Conservation (phyloP, 2,329 filamentous ascomycete species). For the Alternaria arbusti region DNA sequence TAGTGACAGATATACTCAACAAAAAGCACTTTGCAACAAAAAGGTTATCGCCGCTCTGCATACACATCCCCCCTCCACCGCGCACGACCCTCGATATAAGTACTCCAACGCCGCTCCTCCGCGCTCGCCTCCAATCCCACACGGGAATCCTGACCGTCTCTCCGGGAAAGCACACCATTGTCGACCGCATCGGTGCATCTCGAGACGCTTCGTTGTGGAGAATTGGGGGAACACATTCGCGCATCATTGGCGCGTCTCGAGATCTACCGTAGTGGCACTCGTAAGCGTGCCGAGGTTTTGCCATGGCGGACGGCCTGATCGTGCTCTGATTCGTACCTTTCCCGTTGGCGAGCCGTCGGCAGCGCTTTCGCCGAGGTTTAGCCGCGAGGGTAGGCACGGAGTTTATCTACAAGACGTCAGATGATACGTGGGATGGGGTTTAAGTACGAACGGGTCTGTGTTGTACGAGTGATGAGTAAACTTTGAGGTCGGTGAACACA, state of each 20-base stretch:
- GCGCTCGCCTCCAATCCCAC: neutral
- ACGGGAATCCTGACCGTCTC: slow-evolving; percentile 22
- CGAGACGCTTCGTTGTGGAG: slow-evolving; percentile 19
- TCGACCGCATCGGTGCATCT: slow-evolving; percentile 1
- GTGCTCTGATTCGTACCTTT: slow-evolving; percentile 1
- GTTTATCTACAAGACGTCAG: slow-evolving; percentile 6
- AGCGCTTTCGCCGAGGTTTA: slow-evolving; percentile 13
- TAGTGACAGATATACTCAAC: neutral
- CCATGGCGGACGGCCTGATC: slow-evolving; percentile 16
- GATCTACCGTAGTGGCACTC: slow-evolving; percentile 7
- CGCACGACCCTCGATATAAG: slow-evolving; percentile 5
- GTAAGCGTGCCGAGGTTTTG: slow-evolving; percentile 24
- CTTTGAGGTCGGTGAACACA: neutral
- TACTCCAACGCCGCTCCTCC: neutral
- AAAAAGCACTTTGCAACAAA: neutral
- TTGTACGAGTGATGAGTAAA: neutral
- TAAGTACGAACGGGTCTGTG: neutral
- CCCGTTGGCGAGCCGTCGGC: neutral
- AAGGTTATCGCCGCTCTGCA: slow-evolving; percentile 9
- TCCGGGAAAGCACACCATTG: slow-evolving; percentile 13
- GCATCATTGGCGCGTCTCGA: slow-evolving; percentile 14
- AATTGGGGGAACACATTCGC: neutral
- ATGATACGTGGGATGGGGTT: neutral
- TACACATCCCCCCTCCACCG: neutral
- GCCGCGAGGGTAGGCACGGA: neutral